phyloP scores from a whole-genome alignment of 1,284 basidiomycete genomes.

The Irpex sp. region DNA sequence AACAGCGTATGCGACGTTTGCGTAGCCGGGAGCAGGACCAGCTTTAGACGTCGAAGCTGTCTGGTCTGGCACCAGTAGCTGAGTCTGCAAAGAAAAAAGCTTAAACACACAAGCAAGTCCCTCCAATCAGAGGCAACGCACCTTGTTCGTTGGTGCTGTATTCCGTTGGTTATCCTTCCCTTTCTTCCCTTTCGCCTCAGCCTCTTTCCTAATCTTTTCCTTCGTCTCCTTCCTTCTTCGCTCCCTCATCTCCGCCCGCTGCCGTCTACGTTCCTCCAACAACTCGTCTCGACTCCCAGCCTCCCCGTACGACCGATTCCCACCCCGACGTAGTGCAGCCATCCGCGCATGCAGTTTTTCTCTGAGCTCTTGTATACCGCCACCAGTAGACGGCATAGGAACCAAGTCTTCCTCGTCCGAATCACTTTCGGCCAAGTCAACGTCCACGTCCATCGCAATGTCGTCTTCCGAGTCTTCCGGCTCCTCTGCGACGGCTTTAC shows the following conservation, averaged over 20 bases:
- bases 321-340: constrained; percentile 58
- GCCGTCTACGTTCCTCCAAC: constrained; percentile 72
- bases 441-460: constrained; percentile 29
- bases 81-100: constrained; percentile 42
- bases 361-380: constrained; percentile 63
- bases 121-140: constrained; percentile 22
- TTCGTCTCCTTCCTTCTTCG: constrained; percentile 78
- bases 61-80: constrained; percentile 67
- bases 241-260: constrained; percentile 81
- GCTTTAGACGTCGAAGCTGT: constrained; percentile 27
- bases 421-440: constrained; percentile 15
- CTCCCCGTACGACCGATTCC: constrained; percentile 32
- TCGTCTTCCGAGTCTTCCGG: constrained; percentile 34
- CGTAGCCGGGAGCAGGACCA: constrained; percentile 36
- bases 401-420: constrained; percentile 35
- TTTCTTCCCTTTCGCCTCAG: constrained; percentile 45
- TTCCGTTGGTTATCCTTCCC: constrained; percentile 43
- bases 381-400: constrained; percentile 68
- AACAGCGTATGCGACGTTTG: constrained; percentile 71
- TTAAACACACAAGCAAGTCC: background rate
- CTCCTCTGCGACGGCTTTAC: constrained; percentile 39
- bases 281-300: constrained; percentile 74
- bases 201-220: constrained; percentile 69
- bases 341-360: constrained; percentile 80
- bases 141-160: constrained; percentile 50